Percentiles rank a stretch among this genome's conserved stretches.
Evolutionary conservation across 2,329 filamentous ascomycete species (phyloP).

Genomic region (Emericellopsis cladophorae): DNA sequence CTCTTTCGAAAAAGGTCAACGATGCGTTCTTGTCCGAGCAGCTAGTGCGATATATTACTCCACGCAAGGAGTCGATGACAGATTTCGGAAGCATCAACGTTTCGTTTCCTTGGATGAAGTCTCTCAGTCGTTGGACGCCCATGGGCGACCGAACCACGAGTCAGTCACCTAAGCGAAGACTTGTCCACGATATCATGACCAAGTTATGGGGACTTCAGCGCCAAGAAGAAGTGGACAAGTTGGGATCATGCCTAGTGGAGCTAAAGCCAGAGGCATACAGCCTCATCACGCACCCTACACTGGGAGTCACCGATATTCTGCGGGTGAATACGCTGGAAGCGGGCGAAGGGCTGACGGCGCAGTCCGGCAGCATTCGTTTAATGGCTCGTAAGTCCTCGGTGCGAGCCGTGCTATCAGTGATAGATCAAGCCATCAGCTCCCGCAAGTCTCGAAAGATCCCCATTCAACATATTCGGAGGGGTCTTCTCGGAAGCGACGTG

Average conservation of each 20-base stretch:
- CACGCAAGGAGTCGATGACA: conserved; percentile 1
- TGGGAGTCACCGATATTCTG: too few species aligned
- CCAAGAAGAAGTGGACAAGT: conserved; percentile 26
- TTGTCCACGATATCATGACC: conserved; percentile 30
- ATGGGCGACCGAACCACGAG: not conserved
- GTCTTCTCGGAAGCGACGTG: conserved; percentile 7
- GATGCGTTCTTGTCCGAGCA: conserved; percentile 34
- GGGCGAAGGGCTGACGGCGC: too few species aligned
- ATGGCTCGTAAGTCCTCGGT: conserved; percentile 18
- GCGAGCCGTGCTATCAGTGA: conserved; percentile 14
- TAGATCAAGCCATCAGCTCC: conserved; percentile 9
- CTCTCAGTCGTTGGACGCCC: not conserved
- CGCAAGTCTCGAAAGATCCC: too few species aligned
- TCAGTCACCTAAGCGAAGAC: conserved; percentile 21
- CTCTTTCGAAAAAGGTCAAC: conserved; percentile 22
- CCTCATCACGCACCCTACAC: conserved; percentile 20
- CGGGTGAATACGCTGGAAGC: too few species aligned
- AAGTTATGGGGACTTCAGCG: conserved; percentile 37
- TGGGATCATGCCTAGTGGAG: conserved; percentile 26
- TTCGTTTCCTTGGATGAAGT: conserved; percentile 1
- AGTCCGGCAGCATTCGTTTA: too few species aligned
- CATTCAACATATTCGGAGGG: too few species aligned
- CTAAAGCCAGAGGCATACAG: conserved; percentile 26
- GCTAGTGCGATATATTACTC: conserved; percentile 26
- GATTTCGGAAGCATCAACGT: conserved; percentile 1